Evolutionary conservation across 169 alveolate genomes (phyloP).

Genomic region (Plasmodium billcollinsi): DNA sequence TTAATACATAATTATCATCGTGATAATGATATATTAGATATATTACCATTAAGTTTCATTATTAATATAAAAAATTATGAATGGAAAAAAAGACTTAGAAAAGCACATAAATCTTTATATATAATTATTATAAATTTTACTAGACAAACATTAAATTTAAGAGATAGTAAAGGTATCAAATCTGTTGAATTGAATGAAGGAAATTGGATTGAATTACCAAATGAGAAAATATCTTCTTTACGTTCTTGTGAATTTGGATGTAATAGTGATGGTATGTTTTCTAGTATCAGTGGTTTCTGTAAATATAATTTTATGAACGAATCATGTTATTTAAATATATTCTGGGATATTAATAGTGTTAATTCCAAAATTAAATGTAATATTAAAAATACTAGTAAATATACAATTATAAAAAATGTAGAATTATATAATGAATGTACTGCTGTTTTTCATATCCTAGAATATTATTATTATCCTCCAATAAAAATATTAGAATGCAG

Average conservation of each 20-base stretch:
- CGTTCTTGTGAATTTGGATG: constrained; percentile 89
- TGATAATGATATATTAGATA: constrained; percentile 65
- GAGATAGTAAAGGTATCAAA: constrained; percentile 57
- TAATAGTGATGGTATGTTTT: constrained; percentile 85
- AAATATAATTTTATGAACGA: constrained; percentile 83
- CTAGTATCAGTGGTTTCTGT: constrained; percentile 85
- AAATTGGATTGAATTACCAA: constrained; percentile 88
- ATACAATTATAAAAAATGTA: constrained; percentile 82
- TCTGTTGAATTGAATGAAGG: constrained; percentile 82
- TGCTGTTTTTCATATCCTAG: constrained; percentile 87
- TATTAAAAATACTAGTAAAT: constrained; percentile 80
- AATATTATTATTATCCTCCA: constrained; percentile 81
- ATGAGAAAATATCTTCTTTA: constrained; percentile 87
- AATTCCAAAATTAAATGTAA: constrained; percentile 82
- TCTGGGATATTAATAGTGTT: constrained; percentile 86
- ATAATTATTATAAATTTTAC: constrained; percentile 88
- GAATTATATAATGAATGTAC: constrained; percentile 88
- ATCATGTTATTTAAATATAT: constrained; percentile 80
- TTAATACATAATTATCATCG: constrained; percentile 18
- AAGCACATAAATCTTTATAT: constrained; percentile 86
- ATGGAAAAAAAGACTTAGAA: constrained; percentile 86
- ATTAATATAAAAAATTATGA: constrained; percentile 78
- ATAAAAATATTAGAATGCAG: constrained; percentile 73
- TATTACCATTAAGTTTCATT: constrained; percentile 78
- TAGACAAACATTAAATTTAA: constrained; percentile 79